These are phyloP conservation scores for Paramecium sexaurelia DNA, from an alignment of 73 alveolate species.

Conservation along the genomic window DNA sequence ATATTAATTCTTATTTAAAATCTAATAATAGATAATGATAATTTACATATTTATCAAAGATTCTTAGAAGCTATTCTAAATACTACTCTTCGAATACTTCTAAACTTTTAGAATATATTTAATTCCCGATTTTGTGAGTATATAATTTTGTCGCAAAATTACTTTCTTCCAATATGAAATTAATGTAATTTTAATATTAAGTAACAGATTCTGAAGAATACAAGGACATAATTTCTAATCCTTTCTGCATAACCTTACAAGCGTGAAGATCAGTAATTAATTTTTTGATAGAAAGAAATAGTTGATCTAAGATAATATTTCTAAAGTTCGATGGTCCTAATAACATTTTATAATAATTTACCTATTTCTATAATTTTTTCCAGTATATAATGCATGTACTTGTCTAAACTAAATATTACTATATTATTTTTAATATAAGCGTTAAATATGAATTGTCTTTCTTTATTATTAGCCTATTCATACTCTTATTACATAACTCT, in stretches of 20 bases:
- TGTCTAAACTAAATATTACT: conserved; percentile 25
- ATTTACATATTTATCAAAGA: neutral
- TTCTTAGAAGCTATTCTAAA: neutral
- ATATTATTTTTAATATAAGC: conserved; percentile 47
- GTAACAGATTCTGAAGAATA: neutral
- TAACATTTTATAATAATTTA: neutral
- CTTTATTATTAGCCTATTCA: conserved; percentile 14
- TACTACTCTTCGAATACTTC: neutral
- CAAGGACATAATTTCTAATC: conserved; percentile 8
- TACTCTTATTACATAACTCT: conserved; percentile 51
- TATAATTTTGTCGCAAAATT: neutral
- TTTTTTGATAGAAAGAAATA: neutral
- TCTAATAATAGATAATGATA: neutral
- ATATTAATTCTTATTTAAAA: neutral
- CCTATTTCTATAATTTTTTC: conserved; percentile 55
- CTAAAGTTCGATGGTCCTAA: neutral
- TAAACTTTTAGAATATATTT: neutral
- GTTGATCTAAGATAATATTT: neutral
- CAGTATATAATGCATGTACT: conserved; percentile 61
- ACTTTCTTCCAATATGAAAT: neutral
- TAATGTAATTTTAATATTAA: conserved; percentile 2
- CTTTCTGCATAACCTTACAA: conserved; percentile 51
- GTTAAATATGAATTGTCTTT: conserved; percentile 6
- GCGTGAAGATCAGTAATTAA: conserved; percentile 9
- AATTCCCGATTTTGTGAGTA: conserved; percentile 21